A percentile compares a stretch with the other conserved stretches of the same genome.
phyloP scores from a whole-genome alignment of 2,329 filamentous ascomycete genomes.

The Fusarium guadeloupense region DNA sequence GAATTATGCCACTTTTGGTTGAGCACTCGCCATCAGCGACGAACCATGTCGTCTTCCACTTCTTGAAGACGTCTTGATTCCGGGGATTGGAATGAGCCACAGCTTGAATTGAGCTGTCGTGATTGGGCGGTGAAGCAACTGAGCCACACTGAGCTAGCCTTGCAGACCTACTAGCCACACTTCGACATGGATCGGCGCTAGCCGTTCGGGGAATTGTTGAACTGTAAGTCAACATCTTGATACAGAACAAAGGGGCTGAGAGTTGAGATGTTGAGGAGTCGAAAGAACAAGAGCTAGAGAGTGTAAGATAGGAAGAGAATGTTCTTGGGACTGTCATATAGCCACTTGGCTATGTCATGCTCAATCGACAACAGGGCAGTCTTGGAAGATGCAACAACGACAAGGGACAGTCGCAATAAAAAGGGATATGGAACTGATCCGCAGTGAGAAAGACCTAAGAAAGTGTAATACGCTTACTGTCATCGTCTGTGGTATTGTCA shows the following conservation, averaged over 20 bases:
- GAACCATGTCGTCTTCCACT: neutral
- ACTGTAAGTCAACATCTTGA: conserved; percentile 10
- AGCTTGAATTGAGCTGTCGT: conserved; percentile 8
- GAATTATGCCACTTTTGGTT: conserved; percentile 28
- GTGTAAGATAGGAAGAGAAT: too few species aligned
- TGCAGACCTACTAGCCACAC: conserved; percentile 2
- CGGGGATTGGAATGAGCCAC: neutral
- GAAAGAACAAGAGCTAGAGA: neutral
- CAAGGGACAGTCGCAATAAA: neutral
- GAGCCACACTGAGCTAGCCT: conserved; percentile 13
- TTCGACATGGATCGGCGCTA: conserved; percentile 16
- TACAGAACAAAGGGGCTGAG: neutral
- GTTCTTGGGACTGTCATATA: accelerated
- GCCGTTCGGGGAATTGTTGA: conserved; percentile 15
- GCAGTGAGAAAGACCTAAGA: neutral
- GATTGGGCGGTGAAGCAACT: neutral
- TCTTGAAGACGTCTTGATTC: neutral
- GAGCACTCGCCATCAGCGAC: conserved; percentile 18
- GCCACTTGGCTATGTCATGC: neutral
- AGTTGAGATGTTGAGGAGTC: neutral
- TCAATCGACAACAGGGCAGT: neutral
- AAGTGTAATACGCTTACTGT: conserved; percentile 8
- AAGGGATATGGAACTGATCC: neutral
- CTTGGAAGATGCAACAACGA: neutral
- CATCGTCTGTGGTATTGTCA: neutral